Conservation (phyloP, 192 early-diverging fungal species). For the Entomortierella chlamydospora region DNA sequence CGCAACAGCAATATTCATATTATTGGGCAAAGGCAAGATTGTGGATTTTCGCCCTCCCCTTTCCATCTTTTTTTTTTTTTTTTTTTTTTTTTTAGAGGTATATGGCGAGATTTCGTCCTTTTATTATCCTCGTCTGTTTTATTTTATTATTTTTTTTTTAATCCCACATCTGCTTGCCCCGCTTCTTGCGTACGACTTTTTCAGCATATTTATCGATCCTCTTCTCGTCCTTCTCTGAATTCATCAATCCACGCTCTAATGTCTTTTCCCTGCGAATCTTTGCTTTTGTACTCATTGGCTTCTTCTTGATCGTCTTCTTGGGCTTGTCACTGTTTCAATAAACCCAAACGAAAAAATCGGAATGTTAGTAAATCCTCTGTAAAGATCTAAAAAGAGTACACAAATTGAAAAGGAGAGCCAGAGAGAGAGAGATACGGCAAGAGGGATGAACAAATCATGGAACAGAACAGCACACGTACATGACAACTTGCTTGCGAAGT, state of each 20-base stretch:
- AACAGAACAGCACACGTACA: no score
- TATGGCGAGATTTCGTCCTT: no score
- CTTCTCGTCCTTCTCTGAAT: slow-evolving; percentile 50
- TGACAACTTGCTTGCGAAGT: slow-evolving; percentile 46
- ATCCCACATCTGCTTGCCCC: slow-evolving; percentile 56
- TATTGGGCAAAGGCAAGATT: no score
- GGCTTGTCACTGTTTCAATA: slow-evolving; percentile 33
- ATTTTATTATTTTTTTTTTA: slow-evolving; percentile 23
- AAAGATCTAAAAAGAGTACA: no score
- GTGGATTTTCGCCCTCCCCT: no score
- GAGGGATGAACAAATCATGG: no score
- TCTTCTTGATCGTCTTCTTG: slow-evolving; percentile 55
- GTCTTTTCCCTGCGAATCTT: slow-evolving; percentile 48
- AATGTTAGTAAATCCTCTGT: not conserved
- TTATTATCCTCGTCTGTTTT: no score
- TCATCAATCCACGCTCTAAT: slow-evolving; percentile 52
- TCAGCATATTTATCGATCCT: slow-evolving; percentile 43
- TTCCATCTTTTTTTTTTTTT: no score
- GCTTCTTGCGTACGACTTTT: slow-evolving; percentile 46
- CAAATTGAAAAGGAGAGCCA: no score
- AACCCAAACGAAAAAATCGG: not conserved
- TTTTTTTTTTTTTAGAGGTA: no score
- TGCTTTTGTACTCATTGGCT: slow-evolving; percentile 48
- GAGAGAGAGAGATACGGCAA: no score
- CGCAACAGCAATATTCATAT: no score